Base-by-base conservation (phyloP, 305 asterid genomes). In the Solanum hybrid region DNA sequence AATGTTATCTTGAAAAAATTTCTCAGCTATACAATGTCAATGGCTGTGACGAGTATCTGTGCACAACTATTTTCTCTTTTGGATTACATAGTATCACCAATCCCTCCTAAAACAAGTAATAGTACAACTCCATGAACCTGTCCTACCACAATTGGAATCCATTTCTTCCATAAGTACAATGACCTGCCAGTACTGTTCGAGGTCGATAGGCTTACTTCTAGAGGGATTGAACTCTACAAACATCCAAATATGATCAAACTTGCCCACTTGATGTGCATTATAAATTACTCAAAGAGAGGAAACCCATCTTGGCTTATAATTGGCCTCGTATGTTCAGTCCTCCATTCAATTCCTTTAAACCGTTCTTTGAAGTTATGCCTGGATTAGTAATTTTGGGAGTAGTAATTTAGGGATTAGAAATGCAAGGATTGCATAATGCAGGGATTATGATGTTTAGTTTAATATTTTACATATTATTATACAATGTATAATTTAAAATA, bases 71-170 rank as follows among this genome's bases (percentile, higher is more conserved):
- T 92, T 95, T 85, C 95, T 94, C 91, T 89, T 95, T 88, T 90
- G 88, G 86, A 95, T 33, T 4, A 94, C 76, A 93, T 94, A 96
- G 76, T 92, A 95, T 22, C 61, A 45, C 91, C 96, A 78, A 94
- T 68, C 85, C 97, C 96, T 29, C 93, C 96, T 82, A 94, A 88
- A 77, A 96, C 97, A 89, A 94, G 45, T 41, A 96, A 78, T 83
- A 96, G 90, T 39, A 95, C 89, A 26, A 96, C 89, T 27, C 95
- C 98, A 94, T 97, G 97, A 90, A 91, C 98, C 89, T 93, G 94
- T 10, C 90, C 95, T 37, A 94, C 95, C 89, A 93, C 90, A 65
- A 95, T 79, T 5, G 93, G 90, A 5, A 92, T 93, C 99, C 98
- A 94, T 93, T 84, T 93, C 92, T 94, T 95, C 92, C 95, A 82